Evolutionary conservation across 371 early-diverging fungal genomes (phyloP).

Genomic region (Mycotypha africana): DNA sequence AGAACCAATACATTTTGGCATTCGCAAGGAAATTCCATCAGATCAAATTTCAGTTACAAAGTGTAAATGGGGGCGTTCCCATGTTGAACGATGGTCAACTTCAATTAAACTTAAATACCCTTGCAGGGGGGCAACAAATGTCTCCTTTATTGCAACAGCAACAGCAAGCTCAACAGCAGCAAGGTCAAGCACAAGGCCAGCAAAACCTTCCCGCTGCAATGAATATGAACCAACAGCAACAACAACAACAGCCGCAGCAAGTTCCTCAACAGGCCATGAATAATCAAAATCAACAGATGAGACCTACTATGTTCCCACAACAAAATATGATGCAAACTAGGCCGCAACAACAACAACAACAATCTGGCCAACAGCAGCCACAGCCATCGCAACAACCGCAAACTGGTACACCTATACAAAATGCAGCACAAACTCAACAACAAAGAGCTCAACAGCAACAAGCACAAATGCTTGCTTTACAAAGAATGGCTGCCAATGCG

Average conservation of each 20-base stretch:
- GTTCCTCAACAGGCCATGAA: conserved; percentile 13
- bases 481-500: no score
- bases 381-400: background rate
- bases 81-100: conserved; percentile 33
- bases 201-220: conserved; percentile 16
- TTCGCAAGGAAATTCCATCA: conserved; percentile 29
- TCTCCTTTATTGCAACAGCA: conserved; percentile 34
- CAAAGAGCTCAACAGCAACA: no score
- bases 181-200: conserved; percentile 5
- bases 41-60: conserved; percentile 28
- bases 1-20: conserved; percentile 25
- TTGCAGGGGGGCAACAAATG: conserved; percentile 27
- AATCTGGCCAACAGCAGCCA: background rate
- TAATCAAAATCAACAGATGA: conserved; percentile 18
- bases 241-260: no score
- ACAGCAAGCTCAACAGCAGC: conserved; percentile 20
- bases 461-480: no score
- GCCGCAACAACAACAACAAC: conserved; percentile 17
- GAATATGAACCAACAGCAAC: conserved; percentile 13
- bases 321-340: conserved; percentile 15
- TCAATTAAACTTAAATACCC: conserved; percentile 17
- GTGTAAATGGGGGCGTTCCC: conserved; percentile 14
- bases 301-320: conserved; percentile 28
- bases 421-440: no score
- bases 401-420: background rate